These are phyloP conservation scores for Coniophora puteana DNA, from an alignment of 1,284 basidiomycete species.

Conservation along the genomic window DNA sequence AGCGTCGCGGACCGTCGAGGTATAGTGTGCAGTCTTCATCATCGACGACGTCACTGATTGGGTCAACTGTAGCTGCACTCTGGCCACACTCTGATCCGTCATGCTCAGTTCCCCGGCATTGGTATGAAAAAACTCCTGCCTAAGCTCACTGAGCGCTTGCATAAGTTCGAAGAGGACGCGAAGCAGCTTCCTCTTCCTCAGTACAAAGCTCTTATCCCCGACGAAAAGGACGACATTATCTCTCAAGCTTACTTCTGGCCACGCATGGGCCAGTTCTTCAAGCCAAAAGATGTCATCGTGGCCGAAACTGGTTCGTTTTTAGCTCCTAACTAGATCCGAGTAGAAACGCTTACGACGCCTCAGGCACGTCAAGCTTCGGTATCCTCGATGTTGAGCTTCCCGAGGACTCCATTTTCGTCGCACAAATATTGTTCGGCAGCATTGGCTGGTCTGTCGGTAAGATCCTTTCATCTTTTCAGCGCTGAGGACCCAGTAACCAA, in stretches of 20 bases:
- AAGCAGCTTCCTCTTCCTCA: slow-evolving; percentile 44
- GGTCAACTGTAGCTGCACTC: slow-evolving; percentile 69
- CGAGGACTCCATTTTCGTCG: slow-evolving; percentile 57
- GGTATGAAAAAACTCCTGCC: slow-evolving; percentile 75
- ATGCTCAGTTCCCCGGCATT: slow-evolving; percentile 56
- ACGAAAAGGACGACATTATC: slow-evolving; percentile 49
- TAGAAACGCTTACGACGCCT: slow-evolving; percentile 18
- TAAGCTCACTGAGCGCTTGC: slow-evolving; percentile 57
- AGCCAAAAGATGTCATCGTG: slow-evolving; percentile 73
- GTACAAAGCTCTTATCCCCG: slow-evolving; percentile 44
- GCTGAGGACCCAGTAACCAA: slow-evolving; percentile 18
- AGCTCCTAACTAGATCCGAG: background rate
- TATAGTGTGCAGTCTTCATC: slow-evolving; percentile 19
- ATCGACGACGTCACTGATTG: slow-evolving; percentile 2
- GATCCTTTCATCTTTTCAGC: slow-evolving; percentile 15
- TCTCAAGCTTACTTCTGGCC: slow-evolving; percentile 88
- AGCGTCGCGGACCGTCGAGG: slow-evolving; percentile 58
- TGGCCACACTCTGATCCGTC: slow-evolving; percentile 68
- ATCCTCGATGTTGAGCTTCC: slow-evolving; percentile 78
- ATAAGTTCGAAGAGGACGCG: slow-evolving; percentile 35
- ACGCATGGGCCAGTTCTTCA: slow-evolving; percentile 76
- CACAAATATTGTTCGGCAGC: slow-evolving; percentile 82
- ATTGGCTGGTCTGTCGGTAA: slow-evolving; percentile 85
- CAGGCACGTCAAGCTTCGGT: slow-evolving; percentile 63
- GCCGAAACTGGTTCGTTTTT: slow-evolving; percentile 68